Base-by-base conservation (phyloP, 208 protist species). In the Naegleria gruberi region DNA sequence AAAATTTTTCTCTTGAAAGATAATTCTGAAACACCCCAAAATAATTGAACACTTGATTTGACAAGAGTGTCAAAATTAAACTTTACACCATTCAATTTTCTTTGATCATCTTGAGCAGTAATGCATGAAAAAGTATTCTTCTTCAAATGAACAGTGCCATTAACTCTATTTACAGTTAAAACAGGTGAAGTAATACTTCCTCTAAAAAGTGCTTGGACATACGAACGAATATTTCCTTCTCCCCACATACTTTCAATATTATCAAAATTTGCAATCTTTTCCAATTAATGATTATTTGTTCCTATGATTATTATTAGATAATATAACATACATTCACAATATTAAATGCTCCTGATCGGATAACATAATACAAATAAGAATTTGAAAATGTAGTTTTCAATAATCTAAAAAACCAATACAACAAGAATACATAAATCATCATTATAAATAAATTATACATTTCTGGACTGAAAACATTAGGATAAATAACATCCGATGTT, bases 131-230 rank as follows among this genome's bases (percentile, higher is more conserved):
- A 30, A 23, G 81, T 44, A 84, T 44, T 84, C 30, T 84, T 84
- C 17, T 84, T 41, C n/a, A 84, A 6, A 43, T 84, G 81, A 8
- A 45, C 15, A 45, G 34, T 41, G 23, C 81, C 81, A 45, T 84
- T 84, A 7, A 84, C 81, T 84, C 81, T 84, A 17, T 84, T 84
- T 30, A 84, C 34, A 5, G 10, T 19, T 34, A 44, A 7, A 4
- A 34, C 12, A 30, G 81, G 81, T 34, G 81, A 84, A 40, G 10
- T 1, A 45, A 84, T 84, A 26, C 8, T 44, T 26, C 40, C 42
- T 44, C 81, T 45, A 84, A 84, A 84, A 30, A 84, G 30, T 84
- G 81, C 81, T 45, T 84, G 81, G n/a, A 84, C 42, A 45, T 84
- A 84, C 8, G 81, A 42, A 26, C 81, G 30, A 45, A 84, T 84